phyloP scores from a whole-genome alignment of 345 rosid genomes.

The Arabis alpina region DNA sequence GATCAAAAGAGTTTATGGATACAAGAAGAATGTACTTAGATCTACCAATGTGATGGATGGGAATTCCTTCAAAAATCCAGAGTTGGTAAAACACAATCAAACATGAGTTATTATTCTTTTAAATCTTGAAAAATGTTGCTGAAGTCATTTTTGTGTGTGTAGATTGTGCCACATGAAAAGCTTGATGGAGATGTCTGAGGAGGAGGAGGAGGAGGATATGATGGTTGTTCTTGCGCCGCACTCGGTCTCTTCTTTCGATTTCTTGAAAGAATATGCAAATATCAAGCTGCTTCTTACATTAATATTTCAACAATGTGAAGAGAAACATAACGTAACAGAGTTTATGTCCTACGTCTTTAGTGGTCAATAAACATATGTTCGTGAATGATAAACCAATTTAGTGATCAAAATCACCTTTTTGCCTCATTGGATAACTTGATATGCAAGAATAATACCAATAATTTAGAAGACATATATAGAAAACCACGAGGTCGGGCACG shows the following conservation, averaged over 20 bases:
- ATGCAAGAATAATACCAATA: background rate
- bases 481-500: no score
- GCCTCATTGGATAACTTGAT: background rate
- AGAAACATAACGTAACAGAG: background rate
- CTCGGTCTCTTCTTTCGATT: slow-evolving; percentile 71
- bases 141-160: slow-evolving; percentile 14
- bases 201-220: slow-evolving; percentile 44
- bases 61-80: slow-evolving; percentile 69
- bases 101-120: background rate
- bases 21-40: slow-evolving; percentile 59
- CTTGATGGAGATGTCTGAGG: slow-evolving; percentile 43
- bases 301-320: slow-evolving; percentile 51
- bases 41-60: slow-evolving; percentile 74
- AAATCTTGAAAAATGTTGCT: background rate
- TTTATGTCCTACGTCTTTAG: background rate
- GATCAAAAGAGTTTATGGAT: slow-evolving; percentile 47
- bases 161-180: slow-evolving; percentile 61
- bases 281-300: slow-evolving; percentile 42
- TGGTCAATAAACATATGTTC: no score
- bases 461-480: no score
- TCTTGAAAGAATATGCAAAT: slow-evolving; percentile 48
- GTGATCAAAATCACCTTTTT: background rate
- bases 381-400: background rate
- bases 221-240: slow-evolving; percentile 56
- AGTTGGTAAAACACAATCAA: slow-evolving; percentile 51